Percentiles rank a stretch among this genome's conserved stretches.
Conservation (phyloP, 2,329 filamentous ascomycete species). For the Massarina eburnea region DNA sequence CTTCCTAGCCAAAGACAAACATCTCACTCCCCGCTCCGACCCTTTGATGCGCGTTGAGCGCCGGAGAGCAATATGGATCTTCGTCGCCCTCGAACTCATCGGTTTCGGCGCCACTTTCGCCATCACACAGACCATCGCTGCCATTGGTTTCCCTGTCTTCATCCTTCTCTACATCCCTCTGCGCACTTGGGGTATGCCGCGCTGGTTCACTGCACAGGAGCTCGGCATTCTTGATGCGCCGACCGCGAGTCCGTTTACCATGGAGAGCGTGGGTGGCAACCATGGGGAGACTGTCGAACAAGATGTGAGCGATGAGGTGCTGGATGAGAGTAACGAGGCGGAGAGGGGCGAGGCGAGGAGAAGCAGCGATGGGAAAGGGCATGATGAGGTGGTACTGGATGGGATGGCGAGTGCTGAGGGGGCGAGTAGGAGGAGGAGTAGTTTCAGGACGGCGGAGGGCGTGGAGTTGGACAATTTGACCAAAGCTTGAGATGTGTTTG, state of each 20-base stretch:
- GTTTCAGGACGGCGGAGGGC: constrained; percentile 17
- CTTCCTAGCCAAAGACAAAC: constrained; percentile 51
- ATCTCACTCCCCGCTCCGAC: constrained; percentile 53
- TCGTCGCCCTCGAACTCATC: constrained; percentile 54
- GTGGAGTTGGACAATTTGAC: constrained; percentile 21
- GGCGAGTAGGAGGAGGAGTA: constrained; percentile 17
- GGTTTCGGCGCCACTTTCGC: constrained; percentile 58
- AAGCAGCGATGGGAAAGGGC: constrained; percentile 8
- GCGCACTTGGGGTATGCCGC: constrained; percentile 53
- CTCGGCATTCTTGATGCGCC: constrained; percentile 55
- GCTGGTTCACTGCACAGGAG: constrained; percentile 53
- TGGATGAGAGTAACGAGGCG: constrained; percentile 28
- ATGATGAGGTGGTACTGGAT: constrained; percentile 8
- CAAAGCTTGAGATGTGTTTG: constrained; percentile 8
- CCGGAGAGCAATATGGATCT: constrained; percentile 50
- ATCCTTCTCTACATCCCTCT: constrained; percentile 60
- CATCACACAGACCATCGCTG: constrained; percentile 62
- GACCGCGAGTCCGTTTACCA: constrained; percentile 56
- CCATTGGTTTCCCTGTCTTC: constrained; percentile 61
- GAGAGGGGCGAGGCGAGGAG: constrained; percentile 27
- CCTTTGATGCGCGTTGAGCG: constrained; percentile 49
- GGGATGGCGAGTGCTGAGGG: constrained; percentile 8
- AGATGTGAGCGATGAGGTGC: constrained; percentile 6
- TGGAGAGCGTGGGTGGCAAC: constrained; percentile 56
- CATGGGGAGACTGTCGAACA: constrained; percentile 30